phyloP scores from a whole-genome alignment of 345 rosid species.

The Xanthoceras sorbifolium region DNA sequence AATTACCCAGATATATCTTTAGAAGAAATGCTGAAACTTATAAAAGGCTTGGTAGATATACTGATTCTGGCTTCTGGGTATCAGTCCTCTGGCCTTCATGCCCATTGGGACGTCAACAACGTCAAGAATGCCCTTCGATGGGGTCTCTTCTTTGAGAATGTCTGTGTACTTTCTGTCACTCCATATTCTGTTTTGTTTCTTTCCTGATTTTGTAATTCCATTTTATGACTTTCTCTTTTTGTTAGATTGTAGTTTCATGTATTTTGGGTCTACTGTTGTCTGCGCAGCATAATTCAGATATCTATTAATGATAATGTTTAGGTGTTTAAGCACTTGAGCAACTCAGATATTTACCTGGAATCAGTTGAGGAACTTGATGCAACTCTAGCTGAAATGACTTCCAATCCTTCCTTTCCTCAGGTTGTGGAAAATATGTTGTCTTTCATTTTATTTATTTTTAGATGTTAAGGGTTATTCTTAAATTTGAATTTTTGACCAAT shows the following conservation, averaged over 20 bases:
- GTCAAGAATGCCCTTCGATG: slow-evolving; percentile 69
- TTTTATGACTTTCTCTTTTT: neutral
- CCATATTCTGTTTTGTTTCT: neutral
- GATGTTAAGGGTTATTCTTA: neutral
- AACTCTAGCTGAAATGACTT: slow-evolving; percentile 50
- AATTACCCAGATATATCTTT: slow-evolving; percentile 57
- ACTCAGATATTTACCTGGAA: slow-evolving; percentile 45
- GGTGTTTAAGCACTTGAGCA: slow-evolving; percentile 47
- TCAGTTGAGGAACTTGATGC: slow-evolving; percentile 63
- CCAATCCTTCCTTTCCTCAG: slow-evolving; percentile 74
- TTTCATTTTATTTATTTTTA: no score
- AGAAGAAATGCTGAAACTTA: slow-evolving; percentile 55
- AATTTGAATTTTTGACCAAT: neutral
- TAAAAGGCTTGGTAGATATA: slow-evolving; percentile 78
- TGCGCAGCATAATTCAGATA: neutral
- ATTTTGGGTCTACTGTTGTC: no score
- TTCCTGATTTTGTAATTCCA: neutral
- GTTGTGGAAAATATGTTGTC: slow-evolving; percentile 36
- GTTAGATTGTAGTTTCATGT: neutral
- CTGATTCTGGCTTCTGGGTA: slow-evolving; percentile 76
- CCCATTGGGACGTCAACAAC: slow-evolving; percentile 65
- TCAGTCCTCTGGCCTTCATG: slow-evolving; percentile 70
- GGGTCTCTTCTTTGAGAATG: slow-evolving; percentile 78
- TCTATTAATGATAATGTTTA: slow-evolving; percentile 21
- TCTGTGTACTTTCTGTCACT: slow-evolving; percentile 30